Percentiles rank a stretch among this genome's conserved stretches.
phyloP scores from a whole-genome alignment of 441 rosid genomes.

The Erodium moschatum region DNA sequence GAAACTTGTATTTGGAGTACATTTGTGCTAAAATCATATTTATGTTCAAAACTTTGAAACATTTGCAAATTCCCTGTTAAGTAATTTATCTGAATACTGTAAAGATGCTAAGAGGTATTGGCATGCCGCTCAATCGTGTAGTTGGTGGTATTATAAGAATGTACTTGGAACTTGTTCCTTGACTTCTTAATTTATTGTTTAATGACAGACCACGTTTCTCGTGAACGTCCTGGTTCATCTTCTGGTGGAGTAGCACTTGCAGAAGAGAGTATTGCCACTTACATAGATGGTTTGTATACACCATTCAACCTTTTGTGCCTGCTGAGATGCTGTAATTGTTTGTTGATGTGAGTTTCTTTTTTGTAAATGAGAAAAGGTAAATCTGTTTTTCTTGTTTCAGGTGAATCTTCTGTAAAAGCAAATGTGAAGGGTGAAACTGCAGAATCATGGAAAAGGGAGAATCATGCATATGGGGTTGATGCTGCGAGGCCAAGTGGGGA shows the following conservation, averaged over 20 bases:
- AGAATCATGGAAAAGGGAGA: constrained; percentile 63
- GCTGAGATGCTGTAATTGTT: neutral
- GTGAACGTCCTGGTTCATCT: constrained; percentile 48
- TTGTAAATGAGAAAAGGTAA: neutral
- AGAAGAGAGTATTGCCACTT: constrained; percentile 38
- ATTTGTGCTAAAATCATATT: neutral
- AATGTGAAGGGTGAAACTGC: constrained; percentile 33
- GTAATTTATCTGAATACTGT: neutral
- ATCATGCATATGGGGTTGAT: constrained; percentile 45
- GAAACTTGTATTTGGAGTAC: neutral
- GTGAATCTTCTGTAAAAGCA: constrained; percentile 32
- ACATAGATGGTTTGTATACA: constrained; percentile 39
- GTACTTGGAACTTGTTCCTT: neutral
- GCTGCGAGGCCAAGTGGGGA: constrained; percentile 43
- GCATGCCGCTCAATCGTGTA: neutral
- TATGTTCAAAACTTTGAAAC: neutral
- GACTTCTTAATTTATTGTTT: constrained; percentile 18
- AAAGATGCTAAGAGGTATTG: neutral
- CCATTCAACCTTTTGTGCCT: constrained; percentile 6
- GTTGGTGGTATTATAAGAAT: neutral
- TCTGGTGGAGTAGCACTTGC: constrained; percentile 34
- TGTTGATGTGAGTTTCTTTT: neutral
- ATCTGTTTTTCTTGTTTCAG: constrained; percentile 23
- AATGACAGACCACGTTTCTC: constrained; percentile 47
- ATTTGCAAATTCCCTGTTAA: neutral